A percentile compares a stretch with the other conserved stretches of the same genome.
Conservation (phyloP, 2,329 filamentous ascomycete genomes). For the Cladophialophora immunda region DNA sequence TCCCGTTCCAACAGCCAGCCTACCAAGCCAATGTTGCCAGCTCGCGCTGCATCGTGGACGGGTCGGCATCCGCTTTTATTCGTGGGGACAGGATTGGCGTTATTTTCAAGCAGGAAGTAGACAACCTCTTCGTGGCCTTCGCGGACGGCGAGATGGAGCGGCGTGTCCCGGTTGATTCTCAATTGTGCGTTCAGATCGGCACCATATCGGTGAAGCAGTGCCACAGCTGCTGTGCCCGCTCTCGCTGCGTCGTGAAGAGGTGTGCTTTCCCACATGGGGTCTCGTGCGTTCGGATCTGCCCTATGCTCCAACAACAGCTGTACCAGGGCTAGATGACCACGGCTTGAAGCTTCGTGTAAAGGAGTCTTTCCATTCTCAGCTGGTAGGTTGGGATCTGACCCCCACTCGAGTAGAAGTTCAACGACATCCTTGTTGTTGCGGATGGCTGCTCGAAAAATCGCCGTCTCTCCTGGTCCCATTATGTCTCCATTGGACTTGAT, state of each 20-base stretch:
- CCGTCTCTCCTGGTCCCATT: conserved; percentile 1
- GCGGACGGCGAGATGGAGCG: conserved; percentile 1
- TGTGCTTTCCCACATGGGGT: background rate
- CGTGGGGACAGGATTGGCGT: background rate
- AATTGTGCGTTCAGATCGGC: conserved; percentile 3
- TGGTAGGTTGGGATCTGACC: background rate
- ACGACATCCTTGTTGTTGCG: background rate
- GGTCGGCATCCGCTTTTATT: background rate
- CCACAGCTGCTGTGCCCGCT: background rate
- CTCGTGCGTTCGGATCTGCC: background rate
- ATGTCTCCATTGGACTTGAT: background rate
- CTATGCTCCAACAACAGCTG: background rate
- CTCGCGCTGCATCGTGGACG: background rate
- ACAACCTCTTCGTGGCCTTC: background rate
- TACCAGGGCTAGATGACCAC: background rate
- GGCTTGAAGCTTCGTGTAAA: background rate
- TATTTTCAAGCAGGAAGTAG: background rate
- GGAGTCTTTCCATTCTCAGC: conserved; percentile 1
- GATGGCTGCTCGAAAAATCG: background rate
- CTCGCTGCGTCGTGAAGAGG: conserved; percentile 1
- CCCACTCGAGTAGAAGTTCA: background rate
- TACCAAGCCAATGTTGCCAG: background rate
- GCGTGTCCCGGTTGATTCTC: background rate
- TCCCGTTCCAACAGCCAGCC: background rate
- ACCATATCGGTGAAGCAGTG: background rate